Evolutionary conservation across 2,329 filamentous ascomycete genomes (phyloP).

Genomic region (Aureobasidium sp.): DNA sequence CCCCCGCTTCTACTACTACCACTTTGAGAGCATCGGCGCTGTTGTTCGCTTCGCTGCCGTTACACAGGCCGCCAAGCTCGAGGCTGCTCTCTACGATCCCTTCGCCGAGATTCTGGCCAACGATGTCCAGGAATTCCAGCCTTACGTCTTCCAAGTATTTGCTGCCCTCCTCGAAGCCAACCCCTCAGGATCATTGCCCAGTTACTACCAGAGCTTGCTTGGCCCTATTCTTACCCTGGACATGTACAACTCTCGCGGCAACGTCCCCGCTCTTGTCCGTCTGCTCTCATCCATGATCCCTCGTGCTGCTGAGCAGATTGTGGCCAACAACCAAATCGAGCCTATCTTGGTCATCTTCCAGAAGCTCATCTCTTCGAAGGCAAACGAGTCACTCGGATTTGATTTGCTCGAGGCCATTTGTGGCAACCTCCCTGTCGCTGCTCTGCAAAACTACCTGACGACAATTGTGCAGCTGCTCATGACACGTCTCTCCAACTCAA

Average conservation of each 20-base stretch:
- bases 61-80: conserved; percentile 64
- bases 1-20: conserved; percentile 96
- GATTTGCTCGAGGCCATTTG: conserved; percentile 82
- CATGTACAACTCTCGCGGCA: conserved; percentile 88
- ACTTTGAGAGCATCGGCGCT: conserved; percentile 90
- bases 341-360: conserved; percentile 94
- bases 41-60: conserved; percentile 71
- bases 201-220: conserved; percentile 73
- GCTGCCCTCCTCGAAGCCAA: conserved; percentile 85
- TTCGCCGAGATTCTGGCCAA: conserved; percentile 74
- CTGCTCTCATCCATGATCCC: conserved; percentile 79
- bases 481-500: conserved; percentile 62
- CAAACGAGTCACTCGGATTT: conserved; percentile 79
- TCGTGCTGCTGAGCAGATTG: conserved; percentile 64
- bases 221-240: conserved; percentile 70
- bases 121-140: conserved; percentile 88
- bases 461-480: conserved; percentile 78
- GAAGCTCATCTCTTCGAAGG: conserved; percentile 72
- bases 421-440: conserved; percentile 64
- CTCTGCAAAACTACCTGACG: conserved; percentile 69
- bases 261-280: conserved; percentile 83
- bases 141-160: conserved; percentile 93
- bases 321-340: conserved; percentile 73
- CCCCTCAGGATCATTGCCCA: conserved; percentile 67
- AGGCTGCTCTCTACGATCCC: conserved; percentile 73